Base-by-base conservation (phyloP, 805 yeast genomes). In the Metschnikowia kofuensis region DNA sequence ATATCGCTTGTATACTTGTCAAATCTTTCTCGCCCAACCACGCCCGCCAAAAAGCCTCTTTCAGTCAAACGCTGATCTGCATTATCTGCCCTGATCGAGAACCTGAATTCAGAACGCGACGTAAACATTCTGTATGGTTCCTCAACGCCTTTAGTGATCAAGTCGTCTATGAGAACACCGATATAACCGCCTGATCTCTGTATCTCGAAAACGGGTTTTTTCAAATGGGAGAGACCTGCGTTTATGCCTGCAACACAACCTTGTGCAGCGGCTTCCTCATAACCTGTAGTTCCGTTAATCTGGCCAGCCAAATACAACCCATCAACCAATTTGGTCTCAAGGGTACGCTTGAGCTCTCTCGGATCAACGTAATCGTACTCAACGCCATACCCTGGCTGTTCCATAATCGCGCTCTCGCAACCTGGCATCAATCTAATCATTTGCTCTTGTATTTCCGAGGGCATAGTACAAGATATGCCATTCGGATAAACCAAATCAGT, bases 71-170 rank as follows among this genome's bases (percentile, higher is more conserved):
- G 72, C 48, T 79, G 66, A 61, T 95, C 97, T 0, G 99, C 98
- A 70, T 94, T 94, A 65, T 94, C 99, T 0, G 96, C 84, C 50
- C 99, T 75, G 5, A 90, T 89, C 32, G 90, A 84, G 35, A 94
- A 82, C 62, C 99, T 76, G 64, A 89, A 94, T 64, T 94, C 99
- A 0, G 96, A 87, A 44, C 99, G 78, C 6, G 97, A 89, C 0
- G 99, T 94, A 63, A 94, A 94, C 99, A 94, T 94, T 54, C 99
- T 74, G 64, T 94, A 94, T 1, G 99, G 99, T 65, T 94, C 99
- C 51, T 84, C 88, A 1, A 94, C 96, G 15, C 99, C 99, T 65
- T 89, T 89, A 0, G 97, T 91, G 30, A 91, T 86, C 55, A 94
- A 74, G 69, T 94, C 99, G 66, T 94, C 99, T 42, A 94, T 84